Evolutionary conservation across 305 asterid genomes (phyloP).

Genomic region (Solanum hybrid): DNA sequence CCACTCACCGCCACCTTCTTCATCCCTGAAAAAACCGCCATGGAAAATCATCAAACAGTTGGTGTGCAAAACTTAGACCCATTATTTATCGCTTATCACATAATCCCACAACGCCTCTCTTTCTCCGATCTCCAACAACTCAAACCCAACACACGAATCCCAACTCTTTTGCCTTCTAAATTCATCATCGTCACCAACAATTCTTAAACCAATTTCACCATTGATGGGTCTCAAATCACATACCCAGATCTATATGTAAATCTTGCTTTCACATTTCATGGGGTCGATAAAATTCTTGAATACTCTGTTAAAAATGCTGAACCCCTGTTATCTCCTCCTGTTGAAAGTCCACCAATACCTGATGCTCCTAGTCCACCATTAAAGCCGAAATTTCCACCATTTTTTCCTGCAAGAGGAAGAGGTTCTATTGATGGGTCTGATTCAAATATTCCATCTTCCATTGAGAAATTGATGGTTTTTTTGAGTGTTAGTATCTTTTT

Average conservation of each 20-base stretch:
- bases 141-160: conserved; percentile 31
- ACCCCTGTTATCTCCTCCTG: conserved; percentile 17
- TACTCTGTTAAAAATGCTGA: conserved; percentile 29
- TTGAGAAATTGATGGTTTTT: neutral
- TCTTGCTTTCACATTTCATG: conserved; percentile 43
- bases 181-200: conserved; percentile 46
- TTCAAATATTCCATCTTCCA: neutral
- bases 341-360: neutral
- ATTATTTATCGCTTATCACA: conserved; percentile 49
- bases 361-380: neutral
- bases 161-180: conserved; percentile 43
- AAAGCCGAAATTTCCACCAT: neutral
- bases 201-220: conserved; percentile 32
- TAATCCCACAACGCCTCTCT: conserved; percentile 58
- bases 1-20: conserved; percentile 61
- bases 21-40: conserved; percentile 47
- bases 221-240: conserved; percentile 38
- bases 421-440: neutral
- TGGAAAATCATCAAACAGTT: conserved; percentile 21
- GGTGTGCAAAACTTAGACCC: conserved; percentile 26
- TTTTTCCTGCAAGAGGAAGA: neutral
- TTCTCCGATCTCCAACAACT: conserved; percentile 37
- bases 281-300: conserved; percentile 40
- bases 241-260: conserved; percentile 34
- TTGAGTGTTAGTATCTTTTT: neutral